A percentile compares a stretch with the other conserved stretches of the same genome.
phyloP scores from a whole-genome alignment of 2,329 filamentous ascomycete genomes.

The Colletotrichum sp. region DNA sequence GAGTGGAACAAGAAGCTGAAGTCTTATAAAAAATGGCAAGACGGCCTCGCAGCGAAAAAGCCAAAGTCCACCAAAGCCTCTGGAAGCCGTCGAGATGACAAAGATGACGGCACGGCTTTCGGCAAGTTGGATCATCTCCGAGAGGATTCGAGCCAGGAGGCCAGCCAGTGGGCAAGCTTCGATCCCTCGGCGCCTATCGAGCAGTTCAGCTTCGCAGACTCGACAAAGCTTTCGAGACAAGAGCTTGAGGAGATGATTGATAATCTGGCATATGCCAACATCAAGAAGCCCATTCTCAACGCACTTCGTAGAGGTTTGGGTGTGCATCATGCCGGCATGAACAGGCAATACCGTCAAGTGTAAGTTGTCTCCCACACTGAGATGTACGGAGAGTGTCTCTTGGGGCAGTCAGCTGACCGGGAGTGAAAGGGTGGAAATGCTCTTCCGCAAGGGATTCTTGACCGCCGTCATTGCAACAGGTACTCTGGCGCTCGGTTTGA shows the following conservation, averaged over 20 bases:
- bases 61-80: slow-evolving; percentile 29
- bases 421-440: slow-evolving; percentile 63
- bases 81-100: neutral
- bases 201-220: slow-evolving; percentile 71
- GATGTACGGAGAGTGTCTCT: neutral
- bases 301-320: slow-evolving; percentile 73
- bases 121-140: slow-evolving; percentile 61
- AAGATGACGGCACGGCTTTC: slow-evolving; percentile 39
- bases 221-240: slow-evolving; percentile 58
- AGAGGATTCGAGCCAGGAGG: slow-evolving; percentile 60
- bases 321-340: slow-evolving; percentile 82
- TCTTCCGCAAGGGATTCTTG: slow-evolving; percentile 76
- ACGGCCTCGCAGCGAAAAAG: slow-evolving; percentile 35
- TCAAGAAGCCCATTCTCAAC: slow-evolving; percentile 59
- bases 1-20: slow-evolving; percentile 67
- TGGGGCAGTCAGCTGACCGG: neutral
- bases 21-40: slow-evolving; percentile 30
- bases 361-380: slow-evolving; percentile 31
- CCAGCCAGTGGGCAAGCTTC: slow-evolving; percentile 67
- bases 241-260: slow-evolving; percentile 63
- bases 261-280: slow-evolving; percentile 54
- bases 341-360: slow-evolving; percentile 75
- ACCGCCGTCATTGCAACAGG: slow-evolving; percentile 77
- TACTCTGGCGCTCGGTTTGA: slow-evolving; percentile 79
- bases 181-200: slow-evolving; percentile 68